These are phyloP conservation scores for Solanum aculeatissimum DNA, from an alignment of 305 asterid genomes.

Conservation along the genomic window DNA sequence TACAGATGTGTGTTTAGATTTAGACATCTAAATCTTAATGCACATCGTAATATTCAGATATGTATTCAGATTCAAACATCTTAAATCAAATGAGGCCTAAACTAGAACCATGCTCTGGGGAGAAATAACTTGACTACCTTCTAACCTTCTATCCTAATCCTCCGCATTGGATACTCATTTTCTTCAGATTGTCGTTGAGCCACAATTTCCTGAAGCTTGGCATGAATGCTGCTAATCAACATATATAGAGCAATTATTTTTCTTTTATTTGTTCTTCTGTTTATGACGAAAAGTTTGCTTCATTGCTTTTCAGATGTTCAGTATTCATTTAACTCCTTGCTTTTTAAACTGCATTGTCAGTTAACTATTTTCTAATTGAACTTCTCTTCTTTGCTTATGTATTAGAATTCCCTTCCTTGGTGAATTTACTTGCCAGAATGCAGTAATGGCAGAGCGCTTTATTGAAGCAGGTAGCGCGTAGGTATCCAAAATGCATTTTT, in stretches of 20 bases:
- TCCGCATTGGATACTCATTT: background rate
- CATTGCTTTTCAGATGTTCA: background rate
- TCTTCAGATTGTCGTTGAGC: background rate
- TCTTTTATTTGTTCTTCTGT: background rate
- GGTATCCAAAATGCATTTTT: constrained; percentile 43
- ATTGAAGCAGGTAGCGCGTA: constrained; percentile 99
- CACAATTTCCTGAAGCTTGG: background rate
- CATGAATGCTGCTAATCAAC: background rate
- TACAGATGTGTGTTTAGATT: no score
- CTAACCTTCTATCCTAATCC: background rate
- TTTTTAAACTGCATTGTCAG: background rate
- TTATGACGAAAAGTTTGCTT: background rate
- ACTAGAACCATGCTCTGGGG: background rate
- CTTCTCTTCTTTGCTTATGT: constrained; percentile 1
- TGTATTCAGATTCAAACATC: no score
- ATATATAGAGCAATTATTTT: background rate
- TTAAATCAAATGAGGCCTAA: no score
- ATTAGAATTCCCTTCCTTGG: constrained; percentile 86
- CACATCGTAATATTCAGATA: no score
- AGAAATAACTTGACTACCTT: background rate
- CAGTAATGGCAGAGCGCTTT: constrained; percentile 95
- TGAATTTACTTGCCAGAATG: constrained; percentile 91
- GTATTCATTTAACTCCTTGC: background rate
- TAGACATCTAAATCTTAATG: no score
- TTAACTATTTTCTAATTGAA: background rate